Conservation (phyloP, 192 early-diverging fungal genomes). For the Coemansia sp. region DNA sequence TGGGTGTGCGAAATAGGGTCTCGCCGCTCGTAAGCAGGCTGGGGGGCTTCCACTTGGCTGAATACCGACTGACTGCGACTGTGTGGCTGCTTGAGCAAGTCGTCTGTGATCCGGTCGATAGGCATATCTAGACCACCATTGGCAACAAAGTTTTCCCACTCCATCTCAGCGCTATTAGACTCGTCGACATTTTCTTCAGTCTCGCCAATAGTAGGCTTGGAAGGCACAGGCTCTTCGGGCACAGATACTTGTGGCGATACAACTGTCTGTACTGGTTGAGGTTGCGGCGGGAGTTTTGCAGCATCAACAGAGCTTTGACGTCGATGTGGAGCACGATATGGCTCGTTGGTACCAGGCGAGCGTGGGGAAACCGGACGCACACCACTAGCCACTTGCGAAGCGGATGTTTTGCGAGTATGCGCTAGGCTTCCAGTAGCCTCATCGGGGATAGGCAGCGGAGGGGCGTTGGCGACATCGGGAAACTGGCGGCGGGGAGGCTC, state of each 20-base stretch:
- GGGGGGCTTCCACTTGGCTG: not conserved
- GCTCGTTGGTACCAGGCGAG: conserved; percentile 7
- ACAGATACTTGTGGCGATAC: not conserved
- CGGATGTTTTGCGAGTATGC: conserved; percentile 4
- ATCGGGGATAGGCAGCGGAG: not conserved
- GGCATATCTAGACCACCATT: conserved; percentile 52
- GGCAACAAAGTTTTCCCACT: conserved; percentile 56
- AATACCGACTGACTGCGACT: not conserved
- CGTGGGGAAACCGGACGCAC: conserved; percentile 18
- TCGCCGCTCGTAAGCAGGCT: not conserved
- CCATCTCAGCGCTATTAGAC: conserved; percentile 26
- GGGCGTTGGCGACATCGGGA: not conserved
- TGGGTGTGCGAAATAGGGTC: not conserved
- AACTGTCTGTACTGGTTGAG: not conserved
- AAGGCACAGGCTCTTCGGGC: not conserved
- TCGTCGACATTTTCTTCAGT: conserved; percentile 14
- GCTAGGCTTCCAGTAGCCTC: not conserved
- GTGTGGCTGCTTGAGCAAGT: conserved; percentile 35
- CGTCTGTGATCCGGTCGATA: conserved; percentile 47
- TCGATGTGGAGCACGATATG: conserved; percentile 44
- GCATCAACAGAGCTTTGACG: conserved; percentile 37
- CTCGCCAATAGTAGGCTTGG: conserved; percentile 5
- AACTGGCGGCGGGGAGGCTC: conserved; percentile 26
- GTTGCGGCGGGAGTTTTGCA: conserved; percentile 6
- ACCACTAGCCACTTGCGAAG: not conserved